Evolutionary conservation across 352 stramenopile genomes (phyloP).

Genomic region (Phytophthora podocarpi): DNA sequence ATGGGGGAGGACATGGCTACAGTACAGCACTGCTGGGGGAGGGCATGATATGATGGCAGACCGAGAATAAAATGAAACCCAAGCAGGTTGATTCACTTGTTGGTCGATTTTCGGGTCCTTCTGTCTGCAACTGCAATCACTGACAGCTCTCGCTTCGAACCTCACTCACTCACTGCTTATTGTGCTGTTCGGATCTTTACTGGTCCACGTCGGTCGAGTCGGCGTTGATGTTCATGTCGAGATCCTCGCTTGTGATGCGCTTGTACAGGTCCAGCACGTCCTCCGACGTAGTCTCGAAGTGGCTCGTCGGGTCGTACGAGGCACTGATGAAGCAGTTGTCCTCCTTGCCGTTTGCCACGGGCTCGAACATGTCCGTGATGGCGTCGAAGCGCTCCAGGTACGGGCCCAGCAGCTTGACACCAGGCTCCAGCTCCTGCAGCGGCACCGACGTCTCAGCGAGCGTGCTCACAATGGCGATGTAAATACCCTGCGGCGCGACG

Average conservation of each 20-base stretch:
- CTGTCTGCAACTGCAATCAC: background rate
- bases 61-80: constrained; percentile 15
- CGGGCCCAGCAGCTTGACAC: constrained; percentile 95
- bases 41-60: no score
- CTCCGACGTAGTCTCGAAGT: constrained; percentile 98
- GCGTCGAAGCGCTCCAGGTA: constrained; percentile 98
- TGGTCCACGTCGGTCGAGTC: constrained; percentile 95
- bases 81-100: constrained; percentile 24
- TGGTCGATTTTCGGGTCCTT: constrained; percentile 9
- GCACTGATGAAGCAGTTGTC: constrained; percentile 99
- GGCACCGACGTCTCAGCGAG: constrained; percentile 97
- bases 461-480: constrained; percentile 99
- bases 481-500: constrained; percentile 96
- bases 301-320: constrained; percentile 92
- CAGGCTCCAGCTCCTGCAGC: constrained; percentile 94
- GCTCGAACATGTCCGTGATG: constrained; percentile 96
- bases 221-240: constrained; percentile 99
- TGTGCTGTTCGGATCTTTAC: constrained; percentile 37
- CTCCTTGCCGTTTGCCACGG: constrained; percentile 85
- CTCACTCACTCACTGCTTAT: constrained; percentile 2
- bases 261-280: constrained; percentile 98
- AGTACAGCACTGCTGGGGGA: no score
- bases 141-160: constrained; percentile 1
- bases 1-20: no score
- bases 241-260: constrained; percentile 96